These are phyloP conservation scores for Diaporthe ilicicola DNA, from an alignment of 2,329 filamentous ascomycete species.

Conservation along the genomic window DNA sequence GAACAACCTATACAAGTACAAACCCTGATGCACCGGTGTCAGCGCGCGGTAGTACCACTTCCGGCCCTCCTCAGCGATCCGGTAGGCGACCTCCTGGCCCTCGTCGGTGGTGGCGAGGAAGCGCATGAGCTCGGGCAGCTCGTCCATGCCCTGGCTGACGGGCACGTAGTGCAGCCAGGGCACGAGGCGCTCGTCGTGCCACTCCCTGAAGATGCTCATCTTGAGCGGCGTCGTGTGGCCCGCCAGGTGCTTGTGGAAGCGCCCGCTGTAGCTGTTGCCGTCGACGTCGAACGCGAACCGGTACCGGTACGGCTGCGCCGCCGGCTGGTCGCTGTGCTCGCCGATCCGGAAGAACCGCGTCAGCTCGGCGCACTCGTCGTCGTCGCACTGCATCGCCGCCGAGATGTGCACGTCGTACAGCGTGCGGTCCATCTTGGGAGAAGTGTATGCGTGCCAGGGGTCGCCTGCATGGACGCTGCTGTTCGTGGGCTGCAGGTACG, in stretches of 20 bases:
- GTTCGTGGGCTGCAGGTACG: constrained; percentile 10
- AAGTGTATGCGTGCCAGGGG: neutral
- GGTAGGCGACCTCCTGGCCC: constrained; percentile 56
- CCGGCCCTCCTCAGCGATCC: constrained; percentile 62
- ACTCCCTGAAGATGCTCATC: constrained; percentile 61
- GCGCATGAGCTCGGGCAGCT: constrained; percentile 59
- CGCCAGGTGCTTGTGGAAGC: constrained; percentile 59
- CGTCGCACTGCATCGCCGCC: constrained; percentile 12
- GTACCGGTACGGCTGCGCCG: constrained; percentile 43
- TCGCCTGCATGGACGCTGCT: neutral
- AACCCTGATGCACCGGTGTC: constrained; percentile 65
- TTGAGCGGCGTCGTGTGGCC: constrained; percentile 59
- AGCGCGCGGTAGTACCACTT: constrained; percentile 64
- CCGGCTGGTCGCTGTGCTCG: neutral
- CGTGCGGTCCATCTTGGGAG: constrained; percentile 15
- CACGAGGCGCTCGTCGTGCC: constrained; percentile 64
- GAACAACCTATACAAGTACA: constrained; percentile 69
- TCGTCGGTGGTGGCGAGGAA: constrained; percentile 54
- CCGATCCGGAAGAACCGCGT: constrained; percentile 32
- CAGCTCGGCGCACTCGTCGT: constrained; percentile 32
- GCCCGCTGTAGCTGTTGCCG: constrained; percentile 63
- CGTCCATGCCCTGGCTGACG: constrained; percentile 56
- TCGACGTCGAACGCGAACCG: constrained; percentile 61
- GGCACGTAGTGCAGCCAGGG: constrained; percentile 68
- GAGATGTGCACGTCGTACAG: constrained; percentile 32